A percentile compares a stretch with the other conserved stretches of the same genome.
These are phyloP conservation scores for Zizania palustris DNA, from an alignment of 202 grass and related monocot species.

Conservation along the genomic window DNA sequence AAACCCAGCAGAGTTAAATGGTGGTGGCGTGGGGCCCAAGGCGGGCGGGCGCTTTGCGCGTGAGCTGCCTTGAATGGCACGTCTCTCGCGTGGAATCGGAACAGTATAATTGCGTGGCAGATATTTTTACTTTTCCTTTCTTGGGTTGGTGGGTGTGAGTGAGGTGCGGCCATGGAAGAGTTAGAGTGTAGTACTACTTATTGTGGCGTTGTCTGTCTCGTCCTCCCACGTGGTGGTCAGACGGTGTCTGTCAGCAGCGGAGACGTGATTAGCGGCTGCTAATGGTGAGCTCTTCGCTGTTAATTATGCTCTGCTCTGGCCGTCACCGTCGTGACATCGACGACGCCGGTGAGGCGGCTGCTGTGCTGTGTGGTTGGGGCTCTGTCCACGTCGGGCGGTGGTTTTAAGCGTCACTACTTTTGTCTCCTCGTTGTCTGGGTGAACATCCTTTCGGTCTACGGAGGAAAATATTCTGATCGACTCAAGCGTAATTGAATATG, in stretches of 20 bases:
- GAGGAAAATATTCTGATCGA: no score
- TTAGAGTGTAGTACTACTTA: neutral
- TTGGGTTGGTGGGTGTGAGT: neutral
- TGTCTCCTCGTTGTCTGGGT: neutral
- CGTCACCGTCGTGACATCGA: neutral
- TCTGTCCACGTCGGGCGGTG: neutral
- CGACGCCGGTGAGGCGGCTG: neutral
- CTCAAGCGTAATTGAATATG: no score
- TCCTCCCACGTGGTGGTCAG: neutral
- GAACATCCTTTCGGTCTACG: neutral
- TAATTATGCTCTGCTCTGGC: neutral
- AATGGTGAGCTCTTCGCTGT: neutral
- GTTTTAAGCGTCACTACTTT: neutral
- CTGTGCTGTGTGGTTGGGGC: neutral
- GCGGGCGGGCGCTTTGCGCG: neutral
- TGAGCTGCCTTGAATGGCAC: conserved; percentile 47
- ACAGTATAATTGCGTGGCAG: conserved; percentile 13
- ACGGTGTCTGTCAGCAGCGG: neutral
- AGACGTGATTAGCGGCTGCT: conserved; percentile 1
- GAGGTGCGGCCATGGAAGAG: no score
- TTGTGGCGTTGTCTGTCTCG: neutral
- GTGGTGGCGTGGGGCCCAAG: conserved; percentile 26
- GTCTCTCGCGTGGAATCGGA: conserved; percentile 33
- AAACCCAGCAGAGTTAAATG: neutral
- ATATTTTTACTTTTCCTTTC: neutral